Evolutionary conservation across 1,284 basidiomycete genomes (phyloP), one percentile per base, ranked within the genome.

Genomic region (Cutaneotrichosporon daszewskae): DNA sequence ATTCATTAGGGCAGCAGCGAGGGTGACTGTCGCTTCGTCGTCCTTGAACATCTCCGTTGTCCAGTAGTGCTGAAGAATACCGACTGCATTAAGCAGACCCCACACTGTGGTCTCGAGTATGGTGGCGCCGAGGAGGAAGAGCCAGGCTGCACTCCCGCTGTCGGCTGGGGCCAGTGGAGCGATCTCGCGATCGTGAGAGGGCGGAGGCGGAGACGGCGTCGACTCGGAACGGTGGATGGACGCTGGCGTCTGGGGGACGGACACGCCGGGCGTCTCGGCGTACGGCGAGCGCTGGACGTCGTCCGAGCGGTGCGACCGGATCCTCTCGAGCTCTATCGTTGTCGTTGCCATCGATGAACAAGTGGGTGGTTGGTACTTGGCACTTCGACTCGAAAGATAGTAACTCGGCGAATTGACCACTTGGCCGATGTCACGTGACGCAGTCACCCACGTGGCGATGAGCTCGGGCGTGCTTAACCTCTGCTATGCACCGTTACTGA

Each of bases 1-100:
- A 8, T 57, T 64, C 45, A 61, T 59, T 29, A 69, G 43, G 17
- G 69, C 61, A 7, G 65, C 59, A 5, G 66, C 62, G 12, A 67
- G 51, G 1, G 67, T 69, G 9, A 40, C n/a, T 2, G 40, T 42
- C 16, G 24, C 16, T 32, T 41, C 40, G 12, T 38, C n/a, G 10
- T 22, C 44, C 1, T 34, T 34, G 37, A 71, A 71, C 19, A 61
- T 44, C 16, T 43, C 45, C 28, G 49, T 49, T 3, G 54, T 58
- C 66, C 68, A 71, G 43, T 66, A 71, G 22, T 56, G 49, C 42
- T 64, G 60, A 33, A 69, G 51, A 12, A 69, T 55, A 49, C 66
- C 66, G 37, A 66, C 55, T 16, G 61, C 55, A 38, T 61, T 66
- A 5, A 60, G 62, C 20, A 70, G 39, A 1, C 69, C 69, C 60